A percentile compares a stretch with the other conserved stretches of the same genome.
These are phyloP conservation scores for Fusarium marasasianum DNA, from an alignment of 2,329 filamentous ascomycete species.

Conservation along the genomic window DNA sequence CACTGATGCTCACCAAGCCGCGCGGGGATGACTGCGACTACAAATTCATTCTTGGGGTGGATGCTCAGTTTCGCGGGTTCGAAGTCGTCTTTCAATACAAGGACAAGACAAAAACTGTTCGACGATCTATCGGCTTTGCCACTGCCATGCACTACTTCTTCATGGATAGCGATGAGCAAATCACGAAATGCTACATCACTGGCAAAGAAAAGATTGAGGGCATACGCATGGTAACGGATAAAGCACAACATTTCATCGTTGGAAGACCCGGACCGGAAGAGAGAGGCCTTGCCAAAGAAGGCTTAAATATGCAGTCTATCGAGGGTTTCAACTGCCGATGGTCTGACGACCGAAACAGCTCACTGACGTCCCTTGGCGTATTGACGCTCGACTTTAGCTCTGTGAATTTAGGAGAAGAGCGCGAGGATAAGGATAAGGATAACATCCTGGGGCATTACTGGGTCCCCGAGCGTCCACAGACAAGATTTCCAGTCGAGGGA, in stretches of 20 bases:
- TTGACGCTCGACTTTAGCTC: not conserved
- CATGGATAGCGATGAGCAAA: not conserved
- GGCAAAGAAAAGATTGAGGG: not conserved
- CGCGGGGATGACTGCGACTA: not conserved
- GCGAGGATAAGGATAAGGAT: not conserved
- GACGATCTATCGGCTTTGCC: not conserved
- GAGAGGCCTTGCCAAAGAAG: not conserved
- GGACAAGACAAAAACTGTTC: not conserved
- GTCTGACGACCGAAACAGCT: not conserved
- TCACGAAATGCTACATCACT: not conserved
- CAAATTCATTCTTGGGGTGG: not conserved
- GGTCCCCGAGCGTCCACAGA: not conserved
- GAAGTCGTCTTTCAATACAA: not conserved
- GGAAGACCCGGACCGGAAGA: not conserved
- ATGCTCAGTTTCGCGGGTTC: not conserved
- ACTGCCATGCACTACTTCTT: not conserved
- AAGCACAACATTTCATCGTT: not conserved
- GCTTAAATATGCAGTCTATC: not conserved
- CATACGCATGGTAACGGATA: not conserved
- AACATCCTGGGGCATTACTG: not conserved
- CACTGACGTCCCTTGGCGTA: not conserved
- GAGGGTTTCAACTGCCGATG: not conserved
- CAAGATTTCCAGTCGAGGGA: not conserved
- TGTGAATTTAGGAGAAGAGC: not conserved
- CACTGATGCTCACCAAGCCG: not conserved